Conservation (phyloP, 257 asterid species). For the Solanum gracilifrons region DNA sequence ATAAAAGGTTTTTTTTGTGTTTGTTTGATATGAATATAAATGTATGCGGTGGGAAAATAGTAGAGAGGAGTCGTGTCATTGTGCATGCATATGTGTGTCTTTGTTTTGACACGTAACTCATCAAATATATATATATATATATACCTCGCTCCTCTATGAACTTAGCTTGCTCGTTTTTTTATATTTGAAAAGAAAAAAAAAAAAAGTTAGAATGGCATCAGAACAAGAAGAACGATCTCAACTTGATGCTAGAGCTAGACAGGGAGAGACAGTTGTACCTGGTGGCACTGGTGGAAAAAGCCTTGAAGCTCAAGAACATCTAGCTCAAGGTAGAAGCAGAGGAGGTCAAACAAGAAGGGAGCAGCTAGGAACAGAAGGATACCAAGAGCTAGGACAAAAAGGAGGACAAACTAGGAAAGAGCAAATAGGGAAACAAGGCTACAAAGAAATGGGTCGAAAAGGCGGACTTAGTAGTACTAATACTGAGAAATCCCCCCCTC, state of each 20-base stretch:
- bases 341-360: conserved; percentile 62
- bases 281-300: conserved; percentile 87
- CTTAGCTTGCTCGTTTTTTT: not conserved
- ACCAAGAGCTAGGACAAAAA: conserved; percentile 52
- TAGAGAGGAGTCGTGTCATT: not conserved
- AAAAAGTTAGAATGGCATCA: conserved; percentile 30
- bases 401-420: conserved; percentile 65
- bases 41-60: not conserved
- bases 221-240: conserved; percentile 31
- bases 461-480: conserved; percentile 44
- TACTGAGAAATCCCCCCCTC: conserved; percentile 20
- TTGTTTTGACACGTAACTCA: not conserved
- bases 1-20: no score
- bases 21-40: not conserved
- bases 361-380: conserved; percentile 65
- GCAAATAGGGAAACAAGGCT: conserved; percentile 49
- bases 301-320: conserved; percentile 69
- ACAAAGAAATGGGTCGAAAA: conserved; percentile 55
- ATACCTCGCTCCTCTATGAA: not conserved
- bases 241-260: conserved; percentile 56
- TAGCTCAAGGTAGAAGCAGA: conserved; percentile 67
- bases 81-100: not conserved
- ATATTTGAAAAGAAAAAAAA: not conserved
- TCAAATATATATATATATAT: not conserved
- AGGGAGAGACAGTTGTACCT: conserved; percentile 67